Base-by-base conservation (phyloP, 2,329 filamentous ascomycete species). In the Pseudogymnoascus sp. region DNA sequence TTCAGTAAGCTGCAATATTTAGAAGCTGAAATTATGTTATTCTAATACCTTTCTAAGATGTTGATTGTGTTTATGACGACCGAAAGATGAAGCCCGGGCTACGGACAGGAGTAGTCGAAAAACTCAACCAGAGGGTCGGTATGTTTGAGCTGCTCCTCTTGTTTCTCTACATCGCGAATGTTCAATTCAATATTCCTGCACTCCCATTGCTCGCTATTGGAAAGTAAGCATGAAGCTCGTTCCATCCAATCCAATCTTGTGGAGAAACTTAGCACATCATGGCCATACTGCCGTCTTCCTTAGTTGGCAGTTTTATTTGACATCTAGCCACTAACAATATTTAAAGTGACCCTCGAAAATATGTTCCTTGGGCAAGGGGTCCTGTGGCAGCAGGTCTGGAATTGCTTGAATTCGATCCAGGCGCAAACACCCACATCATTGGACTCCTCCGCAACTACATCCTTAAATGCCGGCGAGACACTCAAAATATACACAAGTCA, bases 61-160 rank as follows among this genome's bases (percentile, higher is more conserved):
- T 72, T 5, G 61, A 69, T 7, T 75, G 74, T 53, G 63, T 74
- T 9, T 75, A 75, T 56, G 73, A 75, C 40, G 70, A 74, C 31
- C 64, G 68, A 6, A 69, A 67, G 21, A 62, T 64, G 29, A 72
- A 71, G 31, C 72, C 74, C 0, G 74, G 74, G 7, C 61, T 76
- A 6, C 67, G 71, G 6, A 69, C 71, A 5, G 74, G 74, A 0
- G 73, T 71, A 0, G 70, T 75, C 10, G 74, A 76, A 37, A 67
- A 68, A 17, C 68, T 76, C 4, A 72, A 67, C 21, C 71, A 69
- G 4, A 68, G 73, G 6, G 63, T 75, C 23, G 72, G 69, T 60
- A 70, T 65, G 17, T 70, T 68, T 67, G 40, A 68, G 7, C 35
- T 42, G 7, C 26, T 23, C 15, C 17, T 19, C 26, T 42, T 42